phyloP scores from a whole-genome alignment of 306 rosid genomes.

The Aeschynomene evenia region DNA sequence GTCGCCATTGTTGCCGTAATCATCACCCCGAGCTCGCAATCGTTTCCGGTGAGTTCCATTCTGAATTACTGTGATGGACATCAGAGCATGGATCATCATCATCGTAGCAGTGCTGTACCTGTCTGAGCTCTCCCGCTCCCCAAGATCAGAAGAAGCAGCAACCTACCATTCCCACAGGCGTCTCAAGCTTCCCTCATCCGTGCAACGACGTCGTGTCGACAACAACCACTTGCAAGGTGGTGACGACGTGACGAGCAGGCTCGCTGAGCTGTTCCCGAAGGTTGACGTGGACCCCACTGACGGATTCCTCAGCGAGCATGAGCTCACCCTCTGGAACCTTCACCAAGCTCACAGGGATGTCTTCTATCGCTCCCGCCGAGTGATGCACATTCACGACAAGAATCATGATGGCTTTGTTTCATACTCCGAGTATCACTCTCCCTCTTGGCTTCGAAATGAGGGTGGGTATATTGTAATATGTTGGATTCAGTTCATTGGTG shows the following conservation, averaged over 20 bases:
- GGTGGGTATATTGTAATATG: conserved; percentile 33
- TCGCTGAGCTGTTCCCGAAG: conserved; percentile 71
- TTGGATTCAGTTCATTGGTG: not conserved
- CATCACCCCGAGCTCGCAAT: no score
- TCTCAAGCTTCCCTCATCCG: no score
- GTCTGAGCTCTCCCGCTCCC: no score
- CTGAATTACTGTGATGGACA: no score
- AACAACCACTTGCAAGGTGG: no score
- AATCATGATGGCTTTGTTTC: conserved; percentile 71
- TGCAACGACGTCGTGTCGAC: no score
- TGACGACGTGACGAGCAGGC: conserved; percentile 54
- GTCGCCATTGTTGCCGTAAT: no score
- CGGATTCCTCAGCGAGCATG: conserved; percentile 52
- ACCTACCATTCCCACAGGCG: no score
- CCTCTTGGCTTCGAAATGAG: conserved; percentile 68
- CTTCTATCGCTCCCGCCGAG: conserved; percentile 69
- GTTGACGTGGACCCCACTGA: conserved; percentile 67
- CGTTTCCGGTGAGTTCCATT: no score
- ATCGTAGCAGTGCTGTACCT: no score
- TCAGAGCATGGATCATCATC: no score
- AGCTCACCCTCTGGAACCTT: conserved; percentile 80
- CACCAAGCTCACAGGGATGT: conserved; percentile 63
- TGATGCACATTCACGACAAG: conserved; percentile 81
- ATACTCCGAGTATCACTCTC: conserved; percentile 83
- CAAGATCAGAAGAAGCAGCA: no score